Percentiles rank a stretch among this genome's conserved stretches.
Evolutionary conservation across 2,329 filamentous ascomycete genomes (phyloP).

Genomic region (Fusarium nodosum): DNA sequence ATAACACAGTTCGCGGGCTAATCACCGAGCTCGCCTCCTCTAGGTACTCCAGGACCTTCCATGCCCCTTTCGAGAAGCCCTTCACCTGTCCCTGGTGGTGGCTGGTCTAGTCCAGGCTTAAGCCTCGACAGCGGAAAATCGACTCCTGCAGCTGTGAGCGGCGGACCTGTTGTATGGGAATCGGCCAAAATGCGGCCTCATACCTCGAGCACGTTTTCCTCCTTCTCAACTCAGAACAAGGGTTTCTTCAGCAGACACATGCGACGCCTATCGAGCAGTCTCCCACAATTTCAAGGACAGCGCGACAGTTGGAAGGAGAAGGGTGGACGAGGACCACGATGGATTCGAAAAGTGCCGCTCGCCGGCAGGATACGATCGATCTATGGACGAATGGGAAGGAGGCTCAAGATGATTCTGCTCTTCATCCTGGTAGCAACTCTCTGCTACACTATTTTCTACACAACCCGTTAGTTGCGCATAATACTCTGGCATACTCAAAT

Average conservation of each 20-base stretch:
- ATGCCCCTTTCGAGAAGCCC: constrained; percentile 93
- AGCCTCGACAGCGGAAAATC: constrained; percentile 79
- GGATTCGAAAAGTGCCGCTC: constrained; percentile 61
- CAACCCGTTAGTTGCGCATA: constrained; percentile 74
- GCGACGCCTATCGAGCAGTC: constrained; percentile 81
- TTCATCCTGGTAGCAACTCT: constrained; percentile 74
- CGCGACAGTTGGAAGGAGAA: constrained; percentile 83
- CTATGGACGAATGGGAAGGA: constrained; percentile 70
- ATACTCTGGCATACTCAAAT: not conserved
- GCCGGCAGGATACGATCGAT: constrained; percentile 63
- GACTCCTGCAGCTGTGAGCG: constrained; percentile 72
- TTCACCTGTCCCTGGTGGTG: constrained; percentile 85
- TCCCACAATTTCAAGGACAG: constrained; percentile 78
- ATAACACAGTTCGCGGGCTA: constrained; percentile 45
- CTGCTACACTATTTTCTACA: constrained; percentile 78
- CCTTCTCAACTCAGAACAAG: constrained; percentile 83
- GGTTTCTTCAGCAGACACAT: constrained; percentile 91
- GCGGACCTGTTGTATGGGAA: constrained; percentile 80
- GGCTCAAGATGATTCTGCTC: constrained; percentile 73
- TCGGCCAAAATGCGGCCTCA: constrained; percentile 83
- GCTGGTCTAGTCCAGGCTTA: constrained; percentile 88
- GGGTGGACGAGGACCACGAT: constrained; percentile 70
- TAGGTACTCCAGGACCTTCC: constrained; percentile 67
- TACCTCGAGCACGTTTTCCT: constrained; percentile 80
- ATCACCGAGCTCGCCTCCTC: constrained; percentile 44